A percentile compares a stretch with the other conserved stretches of the same genome.
Evolutionary conservation across 1,139 yeast species (phyloP).

Genomic region (Diutina catenulata): DNA sequence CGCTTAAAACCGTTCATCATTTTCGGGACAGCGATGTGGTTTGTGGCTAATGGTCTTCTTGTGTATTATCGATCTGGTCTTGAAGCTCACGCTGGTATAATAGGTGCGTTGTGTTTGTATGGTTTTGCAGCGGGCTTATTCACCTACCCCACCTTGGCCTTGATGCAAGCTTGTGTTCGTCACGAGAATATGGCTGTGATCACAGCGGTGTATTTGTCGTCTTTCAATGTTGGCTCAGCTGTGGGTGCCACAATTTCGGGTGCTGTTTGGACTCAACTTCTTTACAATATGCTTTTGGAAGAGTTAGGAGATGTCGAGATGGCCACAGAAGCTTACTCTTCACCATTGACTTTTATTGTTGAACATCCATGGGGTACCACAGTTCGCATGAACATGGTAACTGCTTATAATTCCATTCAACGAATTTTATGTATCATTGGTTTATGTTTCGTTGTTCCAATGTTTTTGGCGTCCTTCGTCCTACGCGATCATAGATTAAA

Average conservation of each 20-base stretch:
- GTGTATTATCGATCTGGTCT: slow-evolving; percentile 2
- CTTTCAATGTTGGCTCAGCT: slow-evolving; percentile 1
- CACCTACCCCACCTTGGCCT: background rate
- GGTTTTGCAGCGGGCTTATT: slow-evolving; percentile 5
- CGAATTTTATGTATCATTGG: slow-evolving; percentile 1
- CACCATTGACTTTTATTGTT: slow-evolving; percentile 18
- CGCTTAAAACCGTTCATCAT: slow-evolving; percentile 4
- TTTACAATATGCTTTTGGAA: slow-evolving; percentile 16
- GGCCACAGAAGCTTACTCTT: slow-evolving; percentile 18
- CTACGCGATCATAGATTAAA: background rate
- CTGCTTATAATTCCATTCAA: slow-evolving; percentile 4
- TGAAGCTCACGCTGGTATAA: slow-evolving; percentile 3
- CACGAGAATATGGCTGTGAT: slow-evolving; percentile 6
- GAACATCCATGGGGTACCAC: slow-evolving; percentile 22
- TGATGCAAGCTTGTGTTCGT: slow-evolving; percentile 2
- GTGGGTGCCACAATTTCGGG: slow-evolving; percentile 4
- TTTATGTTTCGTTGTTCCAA: slow-evolving; percentile 2
- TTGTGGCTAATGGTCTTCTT: slow-evolving; percentile 5
- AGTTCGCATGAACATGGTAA: slow-evolving; percentile 19
- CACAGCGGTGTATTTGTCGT: slow-evolving; percentile 1
- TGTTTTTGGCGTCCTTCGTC: background rate
- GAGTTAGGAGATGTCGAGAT: slow-evolving; percentile 7
- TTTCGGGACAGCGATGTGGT: slow-evolving; percentile 8
- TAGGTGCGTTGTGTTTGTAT: background rate
- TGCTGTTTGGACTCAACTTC: slow-evolving; percentile 5